A percentile compares a stretch with the other conserved stretches of the same genome.
Evolutionary conservation across 257 asterid genomes (phyloP).

Genomic region (Solanum ossicruentum): DNA sequence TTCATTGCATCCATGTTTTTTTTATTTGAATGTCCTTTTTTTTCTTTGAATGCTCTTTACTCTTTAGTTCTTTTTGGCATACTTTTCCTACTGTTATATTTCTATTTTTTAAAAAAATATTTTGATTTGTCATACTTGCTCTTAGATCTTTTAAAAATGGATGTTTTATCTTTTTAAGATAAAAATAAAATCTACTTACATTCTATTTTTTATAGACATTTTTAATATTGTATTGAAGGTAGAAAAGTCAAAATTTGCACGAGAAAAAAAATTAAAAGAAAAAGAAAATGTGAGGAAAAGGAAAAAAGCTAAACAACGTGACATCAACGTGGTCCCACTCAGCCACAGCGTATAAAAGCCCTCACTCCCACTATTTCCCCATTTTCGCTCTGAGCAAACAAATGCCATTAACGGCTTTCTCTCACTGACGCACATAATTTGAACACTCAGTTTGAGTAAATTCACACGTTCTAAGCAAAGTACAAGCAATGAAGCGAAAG

Average conservation of each 20-base stretch:
- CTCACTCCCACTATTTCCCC: neutral
- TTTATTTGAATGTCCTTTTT: too few relatives aligned
- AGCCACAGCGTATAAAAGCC: constrained; percentile 35
- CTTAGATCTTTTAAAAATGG: too few relatives aligned
- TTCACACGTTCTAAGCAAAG: neutral
- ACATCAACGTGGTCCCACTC: constrained; percentile 8
- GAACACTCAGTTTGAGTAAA: neutral
- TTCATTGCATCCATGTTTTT: too few relatives aligned
- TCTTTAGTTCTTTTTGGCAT: too few relatives aligned
- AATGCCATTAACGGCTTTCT: neutral
- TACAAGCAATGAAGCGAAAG: constrained; percentile 6
- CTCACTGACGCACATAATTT: neutral
- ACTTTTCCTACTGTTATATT: too few relatives aligned
- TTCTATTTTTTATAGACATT: too few relatives aligned
- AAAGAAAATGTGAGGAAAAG: neutral
- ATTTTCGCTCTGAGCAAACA: neutral
- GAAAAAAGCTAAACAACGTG: neutral
- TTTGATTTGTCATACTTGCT: too few relatives aligned
- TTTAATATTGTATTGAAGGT: too few relatives aligned
- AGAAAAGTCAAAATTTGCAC: neutral
- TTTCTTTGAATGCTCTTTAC: too few relatives aligned
- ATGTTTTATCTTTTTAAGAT: too few relatives aligned
- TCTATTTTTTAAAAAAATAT: too few relatives aligned
- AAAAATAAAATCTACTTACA: too few relatives aligned
- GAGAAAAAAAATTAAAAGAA: neutral